Percentiles rank a stretch among this genome's conserved stretches.
phyloP scores from a whole-genome alignment of 2,329 filamentous ascomycete species.

The Fusarium pseudoanthophilum region DNA sequence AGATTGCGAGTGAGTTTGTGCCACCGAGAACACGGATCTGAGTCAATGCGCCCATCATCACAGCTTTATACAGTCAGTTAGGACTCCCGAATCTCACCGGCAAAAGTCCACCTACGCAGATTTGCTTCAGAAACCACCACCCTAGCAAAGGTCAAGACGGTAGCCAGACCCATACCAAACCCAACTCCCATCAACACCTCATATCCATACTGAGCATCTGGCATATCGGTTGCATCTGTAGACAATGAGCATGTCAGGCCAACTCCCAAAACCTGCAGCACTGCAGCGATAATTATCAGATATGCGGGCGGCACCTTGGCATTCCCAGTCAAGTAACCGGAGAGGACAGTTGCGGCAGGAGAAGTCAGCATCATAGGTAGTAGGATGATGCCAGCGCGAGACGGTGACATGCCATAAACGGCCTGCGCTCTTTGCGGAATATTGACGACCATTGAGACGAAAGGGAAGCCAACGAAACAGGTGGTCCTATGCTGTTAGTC shows the following conservation, averaged over 20 bases:
- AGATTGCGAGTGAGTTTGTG: conserved; percentile 5
- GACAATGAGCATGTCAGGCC: conserved; percentile 1
- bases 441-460: conserved; percentile 11
- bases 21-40: conserved; percentile 7
- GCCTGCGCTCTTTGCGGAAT: conserved; percentile 6
- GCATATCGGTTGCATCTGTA: neutral
- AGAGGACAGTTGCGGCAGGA: neutral
- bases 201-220: conserved; percentile 2
- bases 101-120: neutral
- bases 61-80: neutral
- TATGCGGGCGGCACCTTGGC: neutral
- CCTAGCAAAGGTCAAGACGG: neutral
- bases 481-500: neutral
- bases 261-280: neutral
- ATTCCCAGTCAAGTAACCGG: neutral
- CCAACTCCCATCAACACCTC: conserved; percentile 4
- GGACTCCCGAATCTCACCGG: fast-evolving
- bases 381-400: neutral
- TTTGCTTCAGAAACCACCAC: neutral
- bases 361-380: conserved; percentile 8
- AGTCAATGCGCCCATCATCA: conserved; percentile 8
- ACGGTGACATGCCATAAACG: neutral
- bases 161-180: neutral
- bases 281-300: neutral
- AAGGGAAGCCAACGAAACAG: conserved; percentile 1